phyloP scores from a whole-genome alignment of 148 eudicot genomes.

The Camellia lanceoleosa region DNA sequence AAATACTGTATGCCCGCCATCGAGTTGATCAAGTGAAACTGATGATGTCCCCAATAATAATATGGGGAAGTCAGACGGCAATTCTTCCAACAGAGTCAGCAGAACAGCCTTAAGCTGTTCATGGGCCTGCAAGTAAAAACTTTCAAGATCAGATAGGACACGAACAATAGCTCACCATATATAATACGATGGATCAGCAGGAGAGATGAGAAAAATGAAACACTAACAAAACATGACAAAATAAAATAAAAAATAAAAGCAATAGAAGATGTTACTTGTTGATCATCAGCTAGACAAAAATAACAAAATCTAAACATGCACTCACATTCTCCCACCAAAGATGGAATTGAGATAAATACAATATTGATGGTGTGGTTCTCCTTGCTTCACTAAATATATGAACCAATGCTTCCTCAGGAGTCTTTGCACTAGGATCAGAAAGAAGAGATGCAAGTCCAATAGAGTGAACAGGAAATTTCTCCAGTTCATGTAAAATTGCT shows the following conservation, averaged over 20 bases:
- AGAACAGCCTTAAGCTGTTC: slow-evolving; percentile 94
- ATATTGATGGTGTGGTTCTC: slow-evolving; percentile 91
- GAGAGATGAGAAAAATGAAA: background rate
- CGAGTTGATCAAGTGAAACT: slow-evolving; percentile 43
- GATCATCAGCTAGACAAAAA: background rate
- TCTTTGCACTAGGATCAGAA: slow-evolving; percentile 98
- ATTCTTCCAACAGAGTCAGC: slow-evolving; percentile 71
- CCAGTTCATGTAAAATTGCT: slow-evolving; percentile 93
- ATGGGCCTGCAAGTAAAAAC: slow-evolving; percentile 67
- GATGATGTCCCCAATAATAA: slow-evolving; percentile 78
- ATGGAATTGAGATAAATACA: slow-evolving; percentile 81
- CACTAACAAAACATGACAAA: background rate
- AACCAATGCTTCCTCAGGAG: slow-evolving; percentile 97
- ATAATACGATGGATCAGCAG: background rate
- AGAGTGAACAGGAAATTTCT: slow-evolving; percentile 98
- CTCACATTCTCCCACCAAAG: slow-evolving; percentile 99
- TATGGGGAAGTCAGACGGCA: slow-evolving; percentile 92
- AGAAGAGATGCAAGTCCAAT: slow-evolving; percentile 95
- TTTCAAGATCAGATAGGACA: slow-evolving; percentile 16
- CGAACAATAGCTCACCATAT: background rate
- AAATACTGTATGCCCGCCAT: slow-evolving; percentile 48
- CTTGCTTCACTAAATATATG: slow-evolving; percentile 97
- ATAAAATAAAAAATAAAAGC: background rate
- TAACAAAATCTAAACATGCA: slow-evolving; percentile 16
- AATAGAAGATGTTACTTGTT: background rate